Percentiles rank a stretch among this genome's conserved stretches.
Conservation (phyloP, 2,329 filamentous ascomycete genomes). For the Intubia oerlemansii region DNA sequence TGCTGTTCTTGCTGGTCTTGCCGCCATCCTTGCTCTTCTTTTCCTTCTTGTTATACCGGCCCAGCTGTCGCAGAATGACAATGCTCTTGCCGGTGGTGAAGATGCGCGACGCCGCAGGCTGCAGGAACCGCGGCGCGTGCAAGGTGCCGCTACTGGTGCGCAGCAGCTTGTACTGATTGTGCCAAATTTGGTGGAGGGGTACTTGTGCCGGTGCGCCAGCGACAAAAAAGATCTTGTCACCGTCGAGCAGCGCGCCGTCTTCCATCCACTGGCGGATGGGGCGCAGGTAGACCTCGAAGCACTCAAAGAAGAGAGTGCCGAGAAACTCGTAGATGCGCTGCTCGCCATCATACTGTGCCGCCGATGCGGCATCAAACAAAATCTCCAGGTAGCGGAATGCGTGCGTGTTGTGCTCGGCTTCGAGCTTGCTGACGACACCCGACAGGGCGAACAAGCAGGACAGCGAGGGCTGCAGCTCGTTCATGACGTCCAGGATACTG, state of each 20-base stretch:
- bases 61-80: slow-evolving; percentile 57
- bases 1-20: too few species aligned
- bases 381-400: slow-evolving; percentile 61
- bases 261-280: slow-evolving; percentile 75
- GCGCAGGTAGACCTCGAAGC: slow-evolving; percentile 61
- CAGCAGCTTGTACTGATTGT: slow-evolving; percentile 48
- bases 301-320: slow-evolving; percentile 53
- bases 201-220: slow-evolving; percentile 32
- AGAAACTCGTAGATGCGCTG: slow-evolving; percentile 38
- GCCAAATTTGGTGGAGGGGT: slow-evolving; percentile 50
- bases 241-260: slow-evolving; percentile 42
- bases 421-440: slow-evolving; percentile 35
- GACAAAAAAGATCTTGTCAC: slow-evolving; percentile 59
- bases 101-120: slow-evolving; percentile 46
- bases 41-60: slow-evolving; percentile 21
- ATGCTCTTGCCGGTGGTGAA: slow-evolving; percentile 81
- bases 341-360: slow-evolving; percentile 49
- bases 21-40: slow-evolving; percentile 8
- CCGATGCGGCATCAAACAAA: slow-evolving; percentile 48
- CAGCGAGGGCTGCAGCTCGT: slow-evolving; percentile 31
- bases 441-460: slow-evolving; percentile 38
- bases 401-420: slow-evolving; percentile 23
- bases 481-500: slow-evolving; percentile 42
- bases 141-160: slow-evolving; percentile 35
- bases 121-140: slow-evolving; percentile 55